Conservation (phyloP, 805 yeast genomes). For the Cyberlindnera petersonii region DNA sequence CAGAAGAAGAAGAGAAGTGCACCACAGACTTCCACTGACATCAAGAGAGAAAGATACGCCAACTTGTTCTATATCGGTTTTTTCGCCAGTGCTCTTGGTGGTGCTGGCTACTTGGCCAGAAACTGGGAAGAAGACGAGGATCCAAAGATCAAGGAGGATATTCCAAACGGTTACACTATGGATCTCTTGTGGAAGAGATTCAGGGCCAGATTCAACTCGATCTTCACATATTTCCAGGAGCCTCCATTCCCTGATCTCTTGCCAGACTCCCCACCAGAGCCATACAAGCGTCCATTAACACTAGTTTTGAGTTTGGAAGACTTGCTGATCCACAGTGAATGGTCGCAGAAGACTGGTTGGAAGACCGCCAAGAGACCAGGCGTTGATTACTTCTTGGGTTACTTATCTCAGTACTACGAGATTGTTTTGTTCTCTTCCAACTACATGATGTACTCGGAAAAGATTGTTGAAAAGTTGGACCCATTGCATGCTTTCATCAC, state of each 20-base stretch:
- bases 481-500: conserved; percentile 88
- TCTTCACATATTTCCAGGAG: conserved; percentile 81
- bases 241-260: conserved; percentile 91
- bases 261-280: conserved; percentile 89
- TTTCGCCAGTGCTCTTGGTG: conserved; percentile 44
- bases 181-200: conserved; percentile 64
- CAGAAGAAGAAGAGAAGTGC: conserved; percentile 35
- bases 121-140: conserved; percentile 83
- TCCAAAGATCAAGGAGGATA: conserved; percentile 46
- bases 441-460: conserved; percentile 81
- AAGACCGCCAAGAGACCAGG: conserved; percentile 99
- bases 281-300: conserved; percentile 88
- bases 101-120: conserved; percentile 70
- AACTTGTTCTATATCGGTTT: conserved; percentile 64
- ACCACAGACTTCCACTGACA: conserved; percentile 67
- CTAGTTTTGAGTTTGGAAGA: conserved; percentile 88
- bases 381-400: conserved; percentile 91
- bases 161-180: conserved; percentile 67
- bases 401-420: conserved; percentile 92
- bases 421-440: conserved; percentile 86
- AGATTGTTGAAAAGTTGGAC: conserved; percentile 81
- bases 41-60: conserved; percentile 79
- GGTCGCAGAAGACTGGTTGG: conserved; percentile 95
- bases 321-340: conserved; percentile 81
- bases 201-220: conserved; percentile 63